Percentiles rank a stretch among this genome's conserved stretches.
phyloP scores from a whole-genome alignment of 345 rosid genomes.

The Arabidopsis suecica region DNA sequence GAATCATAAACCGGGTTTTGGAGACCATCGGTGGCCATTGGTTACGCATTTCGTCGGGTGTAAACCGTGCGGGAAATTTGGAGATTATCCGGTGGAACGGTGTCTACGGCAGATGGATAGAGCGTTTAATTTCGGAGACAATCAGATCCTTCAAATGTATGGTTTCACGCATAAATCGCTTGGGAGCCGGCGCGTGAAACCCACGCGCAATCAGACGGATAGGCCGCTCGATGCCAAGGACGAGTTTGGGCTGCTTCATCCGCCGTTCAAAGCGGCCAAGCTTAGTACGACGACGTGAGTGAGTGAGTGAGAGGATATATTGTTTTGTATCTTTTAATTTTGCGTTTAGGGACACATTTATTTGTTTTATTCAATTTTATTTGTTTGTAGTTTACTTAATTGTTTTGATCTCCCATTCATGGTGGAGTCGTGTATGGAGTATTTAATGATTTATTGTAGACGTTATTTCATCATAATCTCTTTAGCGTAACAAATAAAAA shows the following conservation, averaged over 20 bases:
- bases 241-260: slow-evolving; percentile 52
- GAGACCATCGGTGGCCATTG: slow-evolving; percentile 79
- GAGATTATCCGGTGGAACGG: slow-evolving; percentile 69
- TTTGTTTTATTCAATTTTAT: slow-evolving; percentile 9
- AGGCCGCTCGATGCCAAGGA: slow-evolving; percentile 51
- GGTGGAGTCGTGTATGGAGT: slow-evolving; percentile 29
- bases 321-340: not conserved
- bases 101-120: slow-evolving; percentile 81
- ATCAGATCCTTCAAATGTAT: slow-evolving; percentile 71
- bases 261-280: slow-evolving; percentile 48
- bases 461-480: not conserved
- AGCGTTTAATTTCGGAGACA: slow-evolving; percentile 78
- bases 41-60: slow-evolving; percentile 88
- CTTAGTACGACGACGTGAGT: slow-evolving; percentile 13
- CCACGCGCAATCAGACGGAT: slow-evolving; percentile 53
- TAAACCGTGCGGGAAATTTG: slow-evolving; percentile 77
- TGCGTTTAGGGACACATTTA: slow-evolving; percentile 9
- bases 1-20: slow-evolving; percentile 67
- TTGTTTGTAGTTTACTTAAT: slow-evolving; percentile 24
- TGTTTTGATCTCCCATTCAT: slow-evolving; percentile 29
- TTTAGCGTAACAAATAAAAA: not conserved
- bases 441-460: slow-evolving; percentile 11
- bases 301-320: not conserved
- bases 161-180: slow-evolving; percentile 61
- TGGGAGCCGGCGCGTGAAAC: slow-evolving; percentile 54